These are phyloP conservation scores for Pseudogymnoascus sp. DNA, from an alignment of 2,329 filamentous ascomycete species.

Conservation along the genomic window DNA sequence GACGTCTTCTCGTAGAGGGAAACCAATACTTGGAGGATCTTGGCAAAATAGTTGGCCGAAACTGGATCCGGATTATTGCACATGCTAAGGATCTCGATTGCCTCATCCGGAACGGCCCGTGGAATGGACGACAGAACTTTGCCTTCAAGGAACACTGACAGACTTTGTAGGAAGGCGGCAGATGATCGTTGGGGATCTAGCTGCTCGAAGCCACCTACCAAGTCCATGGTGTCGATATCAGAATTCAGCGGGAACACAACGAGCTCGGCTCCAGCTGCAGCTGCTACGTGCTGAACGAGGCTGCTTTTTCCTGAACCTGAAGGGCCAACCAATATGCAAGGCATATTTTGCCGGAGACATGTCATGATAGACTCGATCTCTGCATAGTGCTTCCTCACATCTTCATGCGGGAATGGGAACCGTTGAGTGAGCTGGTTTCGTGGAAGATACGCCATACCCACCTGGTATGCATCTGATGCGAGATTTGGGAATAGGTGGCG, in stretches of 20 bases:
- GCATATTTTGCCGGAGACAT: constrained; percentile 77
- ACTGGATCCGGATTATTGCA: constrained; percentile 30
- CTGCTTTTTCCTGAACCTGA: constrained; percentile 82
- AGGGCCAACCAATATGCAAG: constrained; percentile 77
- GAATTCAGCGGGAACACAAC: constrained; percentile 84
- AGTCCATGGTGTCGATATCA: constrained; percentile 93
- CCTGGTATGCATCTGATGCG: constrained; percentile 57
- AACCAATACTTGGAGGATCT: constrained; percentile 29
- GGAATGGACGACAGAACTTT: constrained; percentile 43
- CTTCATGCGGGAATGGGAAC: constrained; percentile 41
- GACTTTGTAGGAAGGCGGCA: constrained; percentile 47
- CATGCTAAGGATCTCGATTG: constrained; percentile 42
- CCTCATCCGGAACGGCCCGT: constrained; percentile 36
- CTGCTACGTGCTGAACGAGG: constrained; percentile 72
- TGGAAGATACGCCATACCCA: constrained; percentile 64
- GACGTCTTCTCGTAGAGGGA: constrained; percentile 32
- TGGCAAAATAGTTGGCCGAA: constrained; percentile 21
- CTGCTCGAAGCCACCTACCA: constrained; percentile 95
- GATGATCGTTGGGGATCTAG: constrained; percentile 70
- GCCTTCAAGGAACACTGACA: constrained; percentile 44
- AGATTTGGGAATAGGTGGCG: constrained; percentile 67
- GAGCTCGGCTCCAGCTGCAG: constrained; percentile 63
- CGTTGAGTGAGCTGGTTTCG: constrained; percentile 50
- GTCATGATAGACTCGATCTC: constrained; percentile 81
- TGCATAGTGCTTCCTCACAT: constrained; percentile 49